Conservation (phyloP, 352 stramenopile genomes). For the Peronospora belbahrii region DNA sequence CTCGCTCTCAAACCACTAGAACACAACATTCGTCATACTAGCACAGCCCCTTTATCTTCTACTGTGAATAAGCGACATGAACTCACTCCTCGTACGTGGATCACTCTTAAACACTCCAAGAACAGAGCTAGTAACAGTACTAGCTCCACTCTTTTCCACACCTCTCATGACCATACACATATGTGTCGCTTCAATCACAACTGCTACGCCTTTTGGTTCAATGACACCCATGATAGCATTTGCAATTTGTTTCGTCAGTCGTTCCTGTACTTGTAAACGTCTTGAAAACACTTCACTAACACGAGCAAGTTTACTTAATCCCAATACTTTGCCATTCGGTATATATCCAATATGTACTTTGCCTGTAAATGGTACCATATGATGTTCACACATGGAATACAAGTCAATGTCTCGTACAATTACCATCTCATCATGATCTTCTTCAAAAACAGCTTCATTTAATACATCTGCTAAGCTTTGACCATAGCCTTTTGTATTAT, state of each 20-base stretch:
- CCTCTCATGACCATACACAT: conserved; percentile 99
- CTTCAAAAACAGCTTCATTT: conserved; percentile 97
- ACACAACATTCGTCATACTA: neutral
- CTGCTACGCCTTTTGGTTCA: conserved; percentile 93
- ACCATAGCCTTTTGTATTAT: conserved; percentile 94
- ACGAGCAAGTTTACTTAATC: conserved; percentile 96
- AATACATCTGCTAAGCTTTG: conserved; percentile 86
- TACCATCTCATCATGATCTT: conserved; percentile 98
- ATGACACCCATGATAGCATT: conserved; percentile 96
- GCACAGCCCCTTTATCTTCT: conserved; percentile 55
- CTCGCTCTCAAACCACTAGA: no score
- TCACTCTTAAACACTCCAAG: conserved; percentile 96
- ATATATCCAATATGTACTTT: conserved; percentile 94
- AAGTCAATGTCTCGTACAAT: conserved; percentile 99
- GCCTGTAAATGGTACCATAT: conserved; percentile 99
- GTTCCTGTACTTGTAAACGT: conserved; percentile 97
- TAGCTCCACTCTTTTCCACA: conserved; percentile 95
- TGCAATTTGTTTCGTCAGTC: conserved; percentile 98
- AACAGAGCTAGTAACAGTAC: conserved; percentile 95
- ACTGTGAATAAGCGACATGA: conserved; percentile 84
- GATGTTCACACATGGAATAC: conserved; percentile 98
- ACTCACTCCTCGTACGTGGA: conserved; percentile 78
- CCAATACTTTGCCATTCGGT: conserved; percentile 93
- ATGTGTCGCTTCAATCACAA: conserved; percentile 98
- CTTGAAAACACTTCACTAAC: conserved; percentile 96